These are phyloP conservation scores for Yarrowia keelungensis DNA, from an alignment of 805 yeast genomes.

Conservation along the genomic window DNA sequence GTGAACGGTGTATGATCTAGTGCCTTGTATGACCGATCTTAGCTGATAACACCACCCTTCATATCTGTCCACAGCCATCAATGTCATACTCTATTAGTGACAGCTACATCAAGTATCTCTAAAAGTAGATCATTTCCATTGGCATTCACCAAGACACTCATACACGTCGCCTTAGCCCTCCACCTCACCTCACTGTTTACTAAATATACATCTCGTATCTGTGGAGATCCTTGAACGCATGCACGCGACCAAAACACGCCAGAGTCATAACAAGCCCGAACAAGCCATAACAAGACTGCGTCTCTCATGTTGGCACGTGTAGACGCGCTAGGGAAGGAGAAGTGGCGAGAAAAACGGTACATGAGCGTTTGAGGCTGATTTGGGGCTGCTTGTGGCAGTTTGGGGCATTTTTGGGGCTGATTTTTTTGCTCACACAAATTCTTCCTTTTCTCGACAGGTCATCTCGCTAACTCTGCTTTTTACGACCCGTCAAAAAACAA, in stretches of 20 bases:
- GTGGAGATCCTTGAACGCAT: constrained; percentile 1
- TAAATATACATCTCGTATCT: constrained; percentile 9
- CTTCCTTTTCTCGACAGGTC: no score
- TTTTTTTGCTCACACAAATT: neutral
- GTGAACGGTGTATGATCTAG: neutral
- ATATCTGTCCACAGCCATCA: no score
- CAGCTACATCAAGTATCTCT: no score
- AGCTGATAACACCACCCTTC: no score
- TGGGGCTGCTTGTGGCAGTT: no score
- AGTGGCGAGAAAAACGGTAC: no score
- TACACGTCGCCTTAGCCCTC: no score
- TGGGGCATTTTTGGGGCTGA: neutral
- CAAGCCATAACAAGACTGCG: constrained; percentile 19
- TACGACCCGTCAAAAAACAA: neutral
- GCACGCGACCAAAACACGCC: constrained; percentile 33
- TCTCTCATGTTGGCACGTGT: constrained; percentile 26
- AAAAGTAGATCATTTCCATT: no score
- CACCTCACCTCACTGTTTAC: neutral
- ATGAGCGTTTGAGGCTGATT: no score
- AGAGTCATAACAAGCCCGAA: constrained; percentile 9
- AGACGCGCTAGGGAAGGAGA: constrained; percentile 3
- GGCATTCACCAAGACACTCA: no score
- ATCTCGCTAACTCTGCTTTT: neutral
- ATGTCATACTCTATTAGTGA: no score
- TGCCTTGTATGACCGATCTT: no score